Conservation (phyloP, 1,139 yeast species). For the Kurtzmaniella quercitrusa region DNA sequence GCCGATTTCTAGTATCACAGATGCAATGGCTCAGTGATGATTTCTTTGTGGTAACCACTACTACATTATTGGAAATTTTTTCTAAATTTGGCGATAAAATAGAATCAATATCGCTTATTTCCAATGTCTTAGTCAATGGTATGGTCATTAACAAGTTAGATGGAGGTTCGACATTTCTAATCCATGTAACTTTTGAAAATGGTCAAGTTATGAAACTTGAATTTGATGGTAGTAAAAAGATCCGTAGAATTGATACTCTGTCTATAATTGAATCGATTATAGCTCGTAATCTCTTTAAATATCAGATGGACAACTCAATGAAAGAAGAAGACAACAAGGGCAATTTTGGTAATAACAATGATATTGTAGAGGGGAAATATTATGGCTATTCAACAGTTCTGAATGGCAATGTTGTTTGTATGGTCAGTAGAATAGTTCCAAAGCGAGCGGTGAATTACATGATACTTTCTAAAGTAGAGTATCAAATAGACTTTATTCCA, state of each 20-base stretch:
- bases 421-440: slow-evolving; percentile 25
- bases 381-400: slow-evolving; percentile 22
- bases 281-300: slow-evolving; percentile 19
- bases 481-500: slow-evolving; percentile 20
- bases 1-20: slow-evolving; percentile 4
- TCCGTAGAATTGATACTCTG: neutral
- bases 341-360: slow-evolving; percentile 15
- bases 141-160: slow-evolving; percentile 2
- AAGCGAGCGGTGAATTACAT: slow-evolving; percentile 27
- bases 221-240: neutral
- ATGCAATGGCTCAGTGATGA: slow-evolving; percentile 2
- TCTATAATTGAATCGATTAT: slow-evolving; percentile 14
- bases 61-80: slow-evolving; percentile 8
- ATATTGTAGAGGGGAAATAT: slow-evolving; percentile 25
- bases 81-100: neutral
- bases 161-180: slow-evolving; percentile 2
- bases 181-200: slow-evolving; percentile 21
- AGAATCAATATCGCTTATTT: neutral
- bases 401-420: slow-evolving; percentile 19
- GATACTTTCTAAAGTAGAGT: slow-evolving; percentile 23
- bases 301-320: slow-evolving; percentile 22
- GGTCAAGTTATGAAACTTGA: slow-evolving; percentile 18
- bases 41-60: slow-evolving; percentile 9
- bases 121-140: slow-evolving; percentile 7
- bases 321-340: slow-evolving; percentile 17